Percentiles rank a stretch among this genome's conserved stretches.
These are phyloP conservation scores for Aureobasidium namibiae DNA, from an alignment of 2,329 filamentous ascomycete genomes.

Conservation along the genomic window DNA sequence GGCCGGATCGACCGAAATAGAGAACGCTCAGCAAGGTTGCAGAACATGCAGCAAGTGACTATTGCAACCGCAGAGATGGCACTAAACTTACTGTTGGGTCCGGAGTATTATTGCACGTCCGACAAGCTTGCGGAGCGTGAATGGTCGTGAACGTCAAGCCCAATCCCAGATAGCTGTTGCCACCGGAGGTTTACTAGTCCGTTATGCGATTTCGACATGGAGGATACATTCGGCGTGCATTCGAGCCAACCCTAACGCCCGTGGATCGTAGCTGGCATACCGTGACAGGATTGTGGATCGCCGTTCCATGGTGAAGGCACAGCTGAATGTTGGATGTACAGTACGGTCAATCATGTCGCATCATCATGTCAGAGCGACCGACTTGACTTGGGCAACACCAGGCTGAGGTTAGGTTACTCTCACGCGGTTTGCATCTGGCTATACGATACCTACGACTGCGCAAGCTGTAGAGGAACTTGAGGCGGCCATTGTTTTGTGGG, in stretches of 20 bases:
- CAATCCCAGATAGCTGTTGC: slow-evolving; percentile 2
- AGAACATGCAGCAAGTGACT: slow-evolving; percentile 6
- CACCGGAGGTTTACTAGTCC: slow-evolving; percentile 11
- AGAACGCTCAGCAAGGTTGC: slow-evolving; percentile 12
- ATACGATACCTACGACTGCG: neutral
- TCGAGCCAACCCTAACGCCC: neutral
- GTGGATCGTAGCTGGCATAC: neutral
- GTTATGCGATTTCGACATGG: slow-evolving; percentile 10
- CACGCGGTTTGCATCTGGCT: neutral
- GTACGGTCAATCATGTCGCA: slow-evolving; percentile 2
- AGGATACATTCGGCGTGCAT: neutral
- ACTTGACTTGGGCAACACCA: neutral
- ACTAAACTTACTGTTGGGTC: slow-evolving; percentile 9
- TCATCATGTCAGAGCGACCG: slow-evolving; percentile 6
- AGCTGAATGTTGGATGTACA: neutral
- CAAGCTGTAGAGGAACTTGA: neutral
- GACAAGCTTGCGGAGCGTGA: slow-evolving; percentile 2
- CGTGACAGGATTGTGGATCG: neutral
- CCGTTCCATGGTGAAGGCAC: neutral
- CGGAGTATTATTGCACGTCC: slow-evolving; percentile 11
- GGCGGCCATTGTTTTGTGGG: slow-evolving; percentile 7
- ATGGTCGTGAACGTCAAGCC: slow-evolving; percentile 10
- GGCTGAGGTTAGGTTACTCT: neutral
- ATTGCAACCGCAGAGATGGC: slow-evolving; percentile 7
- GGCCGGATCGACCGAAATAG: slow-evolving; percentile 12